Percentiles rank a stretch among this genome's conserved stretches.
phyloP scores from a whole-genome alignment of 2,329 filamentous ascomycete species.

The Helotiales sp. region DNA sequence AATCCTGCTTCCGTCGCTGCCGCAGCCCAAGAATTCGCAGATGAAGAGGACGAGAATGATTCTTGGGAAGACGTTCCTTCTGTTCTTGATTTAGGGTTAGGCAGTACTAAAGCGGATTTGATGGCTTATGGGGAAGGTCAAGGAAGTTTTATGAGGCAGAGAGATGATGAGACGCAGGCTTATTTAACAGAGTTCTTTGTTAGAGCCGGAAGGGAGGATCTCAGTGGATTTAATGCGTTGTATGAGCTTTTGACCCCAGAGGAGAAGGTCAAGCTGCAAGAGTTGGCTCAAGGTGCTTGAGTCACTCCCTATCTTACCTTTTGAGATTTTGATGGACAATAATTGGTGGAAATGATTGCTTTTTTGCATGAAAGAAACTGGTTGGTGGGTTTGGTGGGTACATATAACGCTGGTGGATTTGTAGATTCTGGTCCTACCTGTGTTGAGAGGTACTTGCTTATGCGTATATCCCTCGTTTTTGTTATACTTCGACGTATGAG shows the following conservation, averaged over 20 bases:
- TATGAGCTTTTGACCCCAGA: conserved; percentile 38
- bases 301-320: not conserved
- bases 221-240: conserved; percentile 39
- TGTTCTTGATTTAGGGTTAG: conserved; percentile 73
- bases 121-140: conserved; percentile 72
- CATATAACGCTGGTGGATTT: not conserved
- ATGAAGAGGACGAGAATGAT: conserved; percentile 72
- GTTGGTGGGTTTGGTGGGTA: not conserved
- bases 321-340: not conserved
- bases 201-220: conserved; percentile 34
- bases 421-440: not conserved
- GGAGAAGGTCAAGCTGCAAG: conserved; percentile 48
- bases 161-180: conserved; percentile 87
- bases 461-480: not conserved
- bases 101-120: conserved; percentile 69
- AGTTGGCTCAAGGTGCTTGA: conserved; percentile 33
- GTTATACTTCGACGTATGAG: not conserved
- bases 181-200: conserved; percentile 84
- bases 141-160: conserved; percentile 57
- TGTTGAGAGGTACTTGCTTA: not conserved
- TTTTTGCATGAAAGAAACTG: not conserved
- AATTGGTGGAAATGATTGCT: not conserved
- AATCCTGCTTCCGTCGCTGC: conserved; percentile 58
- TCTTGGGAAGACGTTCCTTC: conserved; percentile 88
- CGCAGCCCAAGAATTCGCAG: conserved; percentile 55